A percentile compares a stretch with the other conserved stretches of the same genome.
These are phyloP conservation scores for Pyrenochaeta sp. DNA, from an alignment of 2,329 filamentous ascomycete genomes.

Conservation along the genomic window DNA sequence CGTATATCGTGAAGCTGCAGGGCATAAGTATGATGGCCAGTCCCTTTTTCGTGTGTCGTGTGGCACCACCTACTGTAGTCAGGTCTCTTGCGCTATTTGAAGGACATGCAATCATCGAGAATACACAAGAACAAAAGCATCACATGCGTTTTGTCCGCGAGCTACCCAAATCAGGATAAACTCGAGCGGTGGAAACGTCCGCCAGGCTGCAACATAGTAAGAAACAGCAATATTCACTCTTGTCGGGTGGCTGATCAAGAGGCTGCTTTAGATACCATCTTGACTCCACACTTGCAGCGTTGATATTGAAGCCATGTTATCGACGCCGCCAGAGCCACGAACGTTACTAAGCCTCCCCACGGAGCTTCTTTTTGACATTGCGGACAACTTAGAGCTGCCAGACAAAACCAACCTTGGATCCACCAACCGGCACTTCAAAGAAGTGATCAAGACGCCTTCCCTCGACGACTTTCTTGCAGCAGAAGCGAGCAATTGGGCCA, in stretches of 20 bases:
- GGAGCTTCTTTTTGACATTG: conserved; percentile 33
- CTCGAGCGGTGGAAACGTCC: too few relatives aligned
- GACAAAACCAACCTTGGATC: conserved; percentile 23
- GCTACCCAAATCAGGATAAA: too few relatives aligned
- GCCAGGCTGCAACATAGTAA: too few relatives aligned
- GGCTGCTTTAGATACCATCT: neutral
- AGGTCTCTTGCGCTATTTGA: neutral
- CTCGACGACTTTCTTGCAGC: conserved; percentile 28
- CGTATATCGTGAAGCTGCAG: neutral
- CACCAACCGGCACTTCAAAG: conserved; percentile 27
- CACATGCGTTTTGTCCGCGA: too few relatives aligned
- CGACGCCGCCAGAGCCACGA: too few relatives aligned
- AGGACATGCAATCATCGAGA: too few relatives aligned
- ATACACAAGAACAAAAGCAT: too few relatives aligned
- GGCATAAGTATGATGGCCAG: conserved; percentile 8
- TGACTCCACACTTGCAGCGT: neutral
- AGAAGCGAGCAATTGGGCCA: conserved; percentile 30
- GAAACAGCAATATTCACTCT: too few relatives aligned
- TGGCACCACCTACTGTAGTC: too few relatives aligned
- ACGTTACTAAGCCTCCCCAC: conserved; percentile 30
- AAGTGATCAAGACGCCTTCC: conserved; percentile 25
- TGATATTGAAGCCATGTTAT: conserved; percentile 13
- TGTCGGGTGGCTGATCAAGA: too few relatives aligned
- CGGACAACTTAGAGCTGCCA: conserved; percentile 28
- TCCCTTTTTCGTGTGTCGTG: conserved; percentile 13